Evolutionary conservation across 805 yeast species (phyloP).

Genomic region (Saturnispora galanensis): DNA sequence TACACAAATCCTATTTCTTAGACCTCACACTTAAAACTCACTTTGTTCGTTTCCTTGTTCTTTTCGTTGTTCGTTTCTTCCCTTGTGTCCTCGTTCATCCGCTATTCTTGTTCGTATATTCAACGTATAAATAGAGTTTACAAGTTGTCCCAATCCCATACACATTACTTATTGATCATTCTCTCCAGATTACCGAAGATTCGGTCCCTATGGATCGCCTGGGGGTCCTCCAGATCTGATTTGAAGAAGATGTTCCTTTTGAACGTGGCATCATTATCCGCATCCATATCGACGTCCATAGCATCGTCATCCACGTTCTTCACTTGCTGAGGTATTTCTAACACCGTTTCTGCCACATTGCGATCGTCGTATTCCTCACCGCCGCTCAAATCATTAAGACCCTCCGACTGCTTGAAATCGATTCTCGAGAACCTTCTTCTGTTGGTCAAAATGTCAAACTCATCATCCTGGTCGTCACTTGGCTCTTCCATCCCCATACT

Average conservation of each 20-base stretch:
- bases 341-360: constrained; percentile 5
- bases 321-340: constrained; percentile 5
- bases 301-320: constrained; percentile 9
- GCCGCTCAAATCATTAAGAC: constrained; percentile 16
- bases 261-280: constrained; percentile 13
- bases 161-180: constrained; percentile 36
- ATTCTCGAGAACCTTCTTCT: constrained; percentile 22
- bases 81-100: background rate
- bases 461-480: constrained; percentile 32
- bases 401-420: constrained; percentile 24
- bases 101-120: too few relatives aligned
- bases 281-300: constrained; percentile 15
- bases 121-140: too few relatives aligned
- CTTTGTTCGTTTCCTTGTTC: too few relatives aligned
- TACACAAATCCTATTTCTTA: too few relatives aligned
- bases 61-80: too few relatives aligned
- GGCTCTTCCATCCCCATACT: constrained; percentile 21
- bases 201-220: constrained; percentile 54
- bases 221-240: constrained; percentile 45
- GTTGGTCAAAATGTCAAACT: constrained; percentile 27
- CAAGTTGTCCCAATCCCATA: background rate
- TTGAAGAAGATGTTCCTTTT: constrained; percentile 47
- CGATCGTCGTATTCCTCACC: background rate
- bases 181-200: constrained; percentile 49
- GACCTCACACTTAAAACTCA: too few relatives aligned